Conservation (phyloP, 352 stramenopile species). For the Globisporangium acanthophoron region DNA sequence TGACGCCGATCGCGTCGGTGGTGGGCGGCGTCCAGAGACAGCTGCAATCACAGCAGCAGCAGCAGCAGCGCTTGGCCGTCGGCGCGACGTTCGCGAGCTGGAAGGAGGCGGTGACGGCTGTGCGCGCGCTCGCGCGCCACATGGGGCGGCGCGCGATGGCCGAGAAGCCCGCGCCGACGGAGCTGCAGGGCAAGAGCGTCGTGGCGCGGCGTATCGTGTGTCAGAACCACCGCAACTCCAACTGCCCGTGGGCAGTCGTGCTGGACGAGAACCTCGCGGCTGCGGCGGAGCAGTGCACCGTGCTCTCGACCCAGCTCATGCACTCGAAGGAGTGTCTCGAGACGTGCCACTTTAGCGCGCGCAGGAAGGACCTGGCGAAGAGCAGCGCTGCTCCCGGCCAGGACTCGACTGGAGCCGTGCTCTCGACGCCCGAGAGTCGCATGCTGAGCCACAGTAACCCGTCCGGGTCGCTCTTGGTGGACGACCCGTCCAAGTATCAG, state of each 20-base stretch:
- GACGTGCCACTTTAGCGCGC: slow-evolving; percentile 70
- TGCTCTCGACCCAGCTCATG: slow-evolving; percentile 48
- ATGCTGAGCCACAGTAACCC: slow-evolving; percentile 12
- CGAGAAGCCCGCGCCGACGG: slow-evolving; percentile 42
- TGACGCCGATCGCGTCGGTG: background rate
- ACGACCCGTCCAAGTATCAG: slow-evolving; percentile 62
- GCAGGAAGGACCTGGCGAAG: slow-evolving; percentile 28
- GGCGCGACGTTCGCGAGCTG: slow-evolving; percentile 43
- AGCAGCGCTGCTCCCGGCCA: background rate
- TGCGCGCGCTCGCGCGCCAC: slow-evolving; percentile 45
- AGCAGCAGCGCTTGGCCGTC: slow-evolving; percentile 1
- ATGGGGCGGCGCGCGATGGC: slow-evolving; percentile 52
- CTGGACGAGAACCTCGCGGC: slow-evolving; percentile 54
- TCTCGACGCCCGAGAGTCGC: background rate
- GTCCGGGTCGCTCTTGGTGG: slow-evolving; percentile 38
- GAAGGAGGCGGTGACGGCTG: slow-evolving; percentile 51
- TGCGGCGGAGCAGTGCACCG: slow-evolving; percentile 40
- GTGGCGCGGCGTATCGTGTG: slow-evolving; percentile 51
- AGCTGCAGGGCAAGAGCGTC: slow-evolving; percentile 34
- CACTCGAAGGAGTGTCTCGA: slow-evolving; percentile 75
- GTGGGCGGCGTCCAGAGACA: slow-evolving; percentile 1
- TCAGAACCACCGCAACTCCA: slow-evolving; percentile 72
- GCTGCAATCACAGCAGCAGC: no score
- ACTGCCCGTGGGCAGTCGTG: slow-evolving; percentile 59
- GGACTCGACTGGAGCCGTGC: background rate